Base-by-base conservation (phyloP, 371 early-diverging fungal genomes). In the Mortierella sp. region DNA sequence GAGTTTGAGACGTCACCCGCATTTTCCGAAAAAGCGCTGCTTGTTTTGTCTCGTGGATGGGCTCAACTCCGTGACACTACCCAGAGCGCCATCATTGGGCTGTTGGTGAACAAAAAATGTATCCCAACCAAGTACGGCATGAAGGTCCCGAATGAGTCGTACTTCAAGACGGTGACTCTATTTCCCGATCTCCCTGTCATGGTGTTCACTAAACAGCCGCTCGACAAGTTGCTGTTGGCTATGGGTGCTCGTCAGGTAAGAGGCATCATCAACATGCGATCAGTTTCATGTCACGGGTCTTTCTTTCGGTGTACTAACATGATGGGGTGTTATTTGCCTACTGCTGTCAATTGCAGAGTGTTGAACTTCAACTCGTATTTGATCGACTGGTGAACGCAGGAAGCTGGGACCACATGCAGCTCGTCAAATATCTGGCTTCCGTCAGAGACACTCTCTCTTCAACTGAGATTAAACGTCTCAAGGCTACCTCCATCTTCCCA, bases 331-430 rank as follows among this genome's bases (percentile, higher is more conserved):
- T 10, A 10, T 34, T 34, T 4, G 34, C 10, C 7, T 41, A 2
- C 24, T 54, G 41, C 12, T 56, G 22, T 27, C 37, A 27, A 6
- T 49, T 39, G 47, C 79, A 93, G 83, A 91, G 94, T 66, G 94
- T 95, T 1, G 94, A 96, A 17, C 71, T 96, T 29, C 95, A 94
- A 71, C 63, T 94, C 57, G 86, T 96, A 9, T 94, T 96, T 83
- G 91, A 92, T 66, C 83, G 95, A 28, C 78, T 96, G 37, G 85
- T 89, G 40, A 86, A 87, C 12, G 90, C 89, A 12, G 87, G 95
- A 22, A 90, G 90, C 46, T 96, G 96, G 96, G 93, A 95, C 47
- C 93, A 94, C 56, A 80, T 90, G 25, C 92, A 94, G 58, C 82
- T 96, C 2, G 85, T 92, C 28, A 94, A 93, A 62, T 96, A 94